Evolutionary conservation across 306 rosid species (phyloP).

Genomic region (Delonix regia): DNA sequence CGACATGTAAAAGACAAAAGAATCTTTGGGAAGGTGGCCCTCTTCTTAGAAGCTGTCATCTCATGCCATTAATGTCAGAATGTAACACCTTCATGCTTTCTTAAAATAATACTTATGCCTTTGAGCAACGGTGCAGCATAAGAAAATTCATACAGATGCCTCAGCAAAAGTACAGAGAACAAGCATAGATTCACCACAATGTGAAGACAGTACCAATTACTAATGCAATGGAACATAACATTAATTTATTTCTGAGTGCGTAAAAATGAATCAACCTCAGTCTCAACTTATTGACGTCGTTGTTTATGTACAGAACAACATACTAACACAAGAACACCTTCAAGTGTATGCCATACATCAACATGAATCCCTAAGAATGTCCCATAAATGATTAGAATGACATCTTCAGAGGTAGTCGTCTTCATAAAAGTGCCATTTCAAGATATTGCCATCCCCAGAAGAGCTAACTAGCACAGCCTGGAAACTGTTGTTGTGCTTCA

Average conservation of each 20-base stretch:
- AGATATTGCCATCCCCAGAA: slow-evolving; percentile 87
- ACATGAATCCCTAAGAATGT: neutral
- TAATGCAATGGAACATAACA: neutral
- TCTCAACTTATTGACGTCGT: neutral
- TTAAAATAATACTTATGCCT: neutral
- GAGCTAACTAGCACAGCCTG: slow-evolving; percentile 81
- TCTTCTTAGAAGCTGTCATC: neutral
- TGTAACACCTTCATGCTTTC: neutral
- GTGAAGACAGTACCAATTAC: neutral
- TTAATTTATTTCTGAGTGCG: neutral
- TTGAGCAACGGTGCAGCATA: neutral
- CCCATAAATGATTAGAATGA: no score
- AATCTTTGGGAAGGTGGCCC: neutral
- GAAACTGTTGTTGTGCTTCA: slow-evolving; percentile 75
- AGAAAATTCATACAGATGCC: neutral
- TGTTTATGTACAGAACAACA: neutral
- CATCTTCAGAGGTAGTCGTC: slow-evolving; percentile 28
- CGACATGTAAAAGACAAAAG: neutral
- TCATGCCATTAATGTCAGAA: neutral
- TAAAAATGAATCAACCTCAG: neutral
- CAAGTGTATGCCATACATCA: no score
- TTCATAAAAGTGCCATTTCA: slow-evolving; percentile 49
- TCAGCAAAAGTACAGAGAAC: neutral
- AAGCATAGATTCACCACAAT: neutral
- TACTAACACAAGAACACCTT: no score